Evolutionary conservation across 768 basidiomycete species (phyloP), one percentile per base, ranked within the genome.

Genomic region (Boletus insuetus): DNA sequence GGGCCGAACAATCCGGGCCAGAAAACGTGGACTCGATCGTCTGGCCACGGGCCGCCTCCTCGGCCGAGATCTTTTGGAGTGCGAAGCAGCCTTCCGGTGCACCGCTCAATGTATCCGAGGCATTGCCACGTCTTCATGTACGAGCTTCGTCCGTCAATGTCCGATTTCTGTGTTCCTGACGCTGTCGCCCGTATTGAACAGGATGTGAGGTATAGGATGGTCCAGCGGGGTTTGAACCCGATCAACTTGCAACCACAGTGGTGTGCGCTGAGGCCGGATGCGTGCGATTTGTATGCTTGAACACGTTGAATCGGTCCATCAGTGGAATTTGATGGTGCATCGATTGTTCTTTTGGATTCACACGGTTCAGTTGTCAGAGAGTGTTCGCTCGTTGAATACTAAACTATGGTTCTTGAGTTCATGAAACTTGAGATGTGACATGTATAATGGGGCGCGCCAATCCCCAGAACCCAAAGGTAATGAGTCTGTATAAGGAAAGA

Each of bases 31-130:
- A 81, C 35, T 29, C 70, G 16, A 74, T 74, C 42, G 64, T 76
- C 0, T 83, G 82, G 82, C 82, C 78, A 0, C 71, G 78, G 17
- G 74, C 75, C 1, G 77, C 75, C 0, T 70, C 78, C 1, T 73
- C 77, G 0, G 80, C 78, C 1, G 82, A 83, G 64, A 64, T 83
- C 43, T 82, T 81, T 66, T 83, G 82, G 82, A 79, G 76, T 1
- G 80, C 75, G 3, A 51, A 66, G 4, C 67, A 66, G 13, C 75
- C 76, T 0, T 59, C 67, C 7, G 79, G 76, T 1, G 54, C 58
- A 0, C 60, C 74, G 10, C 68, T 71, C 39, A 66, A 73, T 43
- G 65, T 69, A 11, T 60, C 55, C 4, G 72, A 76, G 49, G 81
- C 81, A 0, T 46, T 84, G n/a, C 76, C 77, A 4, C 73, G 82